Base-by-base conservation (phyloP, 371 early-diverging fungal species). In the Lichtheimia ramosa region DNA sequence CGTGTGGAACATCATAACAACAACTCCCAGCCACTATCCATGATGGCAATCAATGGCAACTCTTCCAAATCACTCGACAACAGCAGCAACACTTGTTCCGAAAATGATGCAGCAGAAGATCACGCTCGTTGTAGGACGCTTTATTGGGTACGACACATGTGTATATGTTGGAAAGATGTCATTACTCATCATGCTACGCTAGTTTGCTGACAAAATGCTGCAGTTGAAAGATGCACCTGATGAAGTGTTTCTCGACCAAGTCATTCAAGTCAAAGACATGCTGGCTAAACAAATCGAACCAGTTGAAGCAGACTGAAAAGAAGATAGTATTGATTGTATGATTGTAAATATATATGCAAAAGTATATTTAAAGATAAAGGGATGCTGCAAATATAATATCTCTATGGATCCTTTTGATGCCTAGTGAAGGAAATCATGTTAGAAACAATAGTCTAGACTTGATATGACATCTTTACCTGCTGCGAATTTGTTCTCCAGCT, bases 331-430 rank as follows among this genome's bases (percentile, higher is more conserved):
- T n/a, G n/a, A n/a, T n/a, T n/a, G n/a, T n/a, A n/a, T n/a, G n/a
- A n/a, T n/a, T n/a, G n/a, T n/a, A n/a, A n/a, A n/a, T n/a, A n/a
- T n/a, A n/a, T n/a, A n/a, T n/a, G n/a, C n/a, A n/a, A n/a, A n/a
- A n/a, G n/a, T n/a, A 16, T 3, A 25, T 12, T 43, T 90, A 98
- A 62, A 98, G 79, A 69, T 98, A 99, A 64, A 99, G 84, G 18
- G 95, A 95, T 21, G 92, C 92, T 8, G 99, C 97, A 84, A 99
- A 99, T 39, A 99, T 94, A 77, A 99, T 99, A 66, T 99, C 99
- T 70, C 99, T 86, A 81, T 99, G 99, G 68, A 99, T 95, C 74
- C 91, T 88, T 60, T 80, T 86, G 61, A 97, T 97, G 16, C 88
- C 54, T 53, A 49, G 5, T 23, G 18, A 13, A 20, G 7, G 25